A percentile compares a stretch with the other conserved stretches of the same genome.
These are phyloP conservation scores for Thoreauomyces humboldtii DNA, from an alignment of 192 early-diverging fungal genomes.

Conservation along the genomic window DNA sequence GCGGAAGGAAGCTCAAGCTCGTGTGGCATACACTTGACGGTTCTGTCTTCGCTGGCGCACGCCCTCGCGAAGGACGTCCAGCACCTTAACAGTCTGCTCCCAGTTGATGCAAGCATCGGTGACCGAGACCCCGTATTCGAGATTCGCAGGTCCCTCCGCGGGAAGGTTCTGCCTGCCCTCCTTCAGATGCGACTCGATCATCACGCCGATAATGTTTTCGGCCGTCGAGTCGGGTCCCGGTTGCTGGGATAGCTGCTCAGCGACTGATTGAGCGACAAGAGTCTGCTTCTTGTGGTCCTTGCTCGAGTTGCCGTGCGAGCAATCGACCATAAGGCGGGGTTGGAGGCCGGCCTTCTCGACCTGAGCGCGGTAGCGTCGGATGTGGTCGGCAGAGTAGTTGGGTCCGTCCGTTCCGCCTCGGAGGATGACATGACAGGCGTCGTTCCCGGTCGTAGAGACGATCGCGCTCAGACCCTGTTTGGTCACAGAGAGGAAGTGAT, in stretches of 20 bases:
- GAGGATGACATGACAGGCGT: constrained; percentile 88
- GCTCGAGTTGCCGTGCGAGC: constrained; percentile 90
- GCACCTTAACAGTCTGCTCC: constrained; percentile 79
- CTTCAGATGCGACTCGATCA: constrained; percentile 91
- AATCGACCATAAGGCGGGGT: constrained; percentile 86
- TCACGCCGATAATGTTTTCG: constrained; percentile 78
- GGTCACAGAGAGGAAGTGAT: constrained; percentile 93
- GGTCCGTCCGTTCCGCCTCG: constrained; percentile 84
- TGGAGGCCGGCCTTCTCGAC: constrained; percentile 56
- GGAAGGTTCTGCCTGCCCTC: constrained; percentile 75
- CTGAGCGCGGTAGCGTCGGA: constrained; percentile 55
- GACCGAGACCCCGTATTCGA: constrained; percentile 84
- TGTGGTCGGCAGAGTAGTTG: constrained; percentile 80
- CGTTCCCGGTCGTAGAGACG: constrained; percentile 75
- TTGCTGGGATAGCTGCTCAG: constrained; percentile 48
- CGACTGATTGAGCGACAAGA: constrained; percentile 71
- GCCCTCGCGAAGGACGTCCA: constrained; percentile 46
- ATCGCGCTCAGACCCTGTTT: constrained; percentile 92
- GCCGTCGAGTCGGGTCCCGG: constrained; percentile 51
- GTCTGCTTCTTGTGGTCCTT: constrained; percentile 86
- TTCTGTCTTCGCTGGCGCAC: constrained; percentile 13
- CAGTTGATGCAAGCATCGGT: constrained; percentile 94
- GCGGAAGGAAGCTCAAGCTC: too few relatives aligned
- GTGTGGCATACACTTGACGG: not conserved
- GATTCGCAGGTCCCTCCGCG: constrained; percentile 63